phyloP scores from a whole-genome alignment of 2,329 filamentous ascomycete species.

The Hypoxylon sp. region DNA sequence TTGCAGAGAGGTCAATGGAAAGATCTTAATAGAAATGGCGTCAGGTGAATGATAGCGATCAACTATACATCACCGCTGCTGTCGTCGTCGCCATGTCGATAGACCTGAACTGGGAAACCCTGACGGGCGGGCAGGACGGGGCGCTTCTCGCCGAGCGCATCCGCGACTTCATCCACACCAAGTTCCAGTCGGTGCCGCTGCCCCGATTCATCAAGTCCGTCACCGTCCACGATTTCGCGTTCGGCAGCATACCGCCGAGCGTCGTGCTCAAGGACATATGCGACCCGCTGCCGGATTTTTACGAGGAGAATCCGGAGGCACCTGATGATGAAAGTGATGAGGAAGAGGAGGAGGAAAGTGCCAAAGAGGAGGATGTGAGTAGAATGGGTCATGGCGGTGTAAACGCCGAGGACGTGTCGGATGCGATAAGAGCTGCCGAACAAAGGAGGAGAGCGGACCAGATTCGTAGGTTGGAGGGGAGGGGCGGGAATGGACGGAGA shows the following conservation, averaged over 20 bases:
- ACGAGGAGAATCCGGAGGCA: slow-evolving; percentile 81
- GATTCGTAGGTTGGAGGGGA: slow-evolving; percentile 44
- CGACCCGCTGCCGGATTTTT: slow-evolving; percentile 95
- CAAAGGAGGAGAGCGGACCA: slow-evolving; percentile 51
- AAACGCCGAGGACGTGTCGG: slow-evolving; percentile 49
- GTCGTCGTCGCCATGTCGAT: slow-evolving; percentile 94
- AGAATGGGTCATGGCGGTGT: slow-evolving; percentile 35
- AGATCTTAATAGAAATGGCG: slow-evolving; percentile 5
- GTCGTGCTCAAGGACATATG: slow-evolving; percentile 97
- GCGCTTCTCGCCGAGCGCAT: slow-evolving; percentile 85
- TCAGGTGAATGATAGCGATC: slow-evolving; percentile 14
- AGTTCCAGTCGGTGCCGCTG: slow-evolving; percentile 90
- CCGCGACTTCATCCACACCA: slow-evolving; percentile 92
- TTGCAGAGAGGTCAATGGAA: background rate
- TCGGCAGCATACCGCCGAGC: slow-evolving; percentile 83
- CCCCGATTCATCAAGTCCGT: slow-evolving; percentile 98
- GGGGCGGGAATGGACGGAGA: slow-evolving; percentile 25
- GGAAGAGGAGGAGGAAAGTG: slow-evolving; percentile 57
- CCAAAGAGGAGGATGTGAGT: slow-evolving; percentile 47
- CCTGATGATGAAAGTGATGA: slow-evolving; percentile 66
- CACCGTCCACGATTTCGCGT: slow-evolving; percentile 92
- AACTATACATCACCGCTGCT: slow-evolving; percentile 13
- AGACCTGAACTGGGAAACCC: slow-evolving; percentile 94
- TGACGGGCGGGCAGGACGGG: slow-evolving; percentile 91
- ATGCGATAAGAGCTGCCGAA: slow-evolving; percentile 52